phyloP scores from a whole-genome alignment of 345 rosid genomes.

The Lepidium africanum region DNA sequence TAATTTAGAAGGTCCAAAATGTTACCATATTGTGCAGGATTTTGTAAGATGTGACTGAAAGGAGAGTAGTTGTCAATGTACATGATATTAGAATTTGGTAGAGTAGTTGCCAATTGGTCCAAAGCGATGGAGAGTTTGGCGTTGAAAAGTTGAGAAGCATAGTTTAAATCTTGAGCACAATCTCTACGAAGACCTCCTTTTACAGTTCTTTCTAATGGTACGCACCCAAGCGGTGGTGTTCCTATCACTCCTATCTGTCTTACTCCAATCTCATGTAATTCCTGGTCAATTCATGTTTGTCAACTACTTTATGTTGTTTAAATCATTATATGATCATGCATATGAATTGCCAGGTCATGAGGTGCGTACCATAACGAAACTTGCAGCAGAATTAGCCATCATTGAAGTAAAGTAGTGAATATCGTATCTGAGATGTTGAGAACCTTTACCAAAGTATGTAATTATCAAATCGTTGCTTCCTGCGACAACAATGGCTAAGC shows the following conservation, averaged over 20 bases:
- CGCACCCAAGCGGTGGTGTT: conserved; percentile 57
- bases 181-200: conserved; percentile 37
- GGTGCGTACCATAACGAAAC: background rate
- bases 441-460: conserved; percentile 14
- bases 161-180: conserved; percentile 35
- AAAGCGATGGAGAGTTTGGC: conserved; percentile 34
- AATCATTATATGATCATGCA: too few relatives aligned
- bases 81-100: conserved; percentile 32
- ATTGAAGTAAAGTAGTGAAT: background rate
- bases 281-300: too few relatives aligned
- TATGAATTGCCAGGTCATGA: too few relatives aligned
- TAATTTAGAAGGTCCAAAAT: background rate
- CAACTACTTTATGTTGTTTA: too few relatives aligned
- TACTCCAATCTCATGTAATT: too few relatives aligned
- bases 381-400: conserved; percentile 6
- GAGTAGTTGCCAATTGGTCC: conserved; percentile 21
- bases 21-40: conserved; percentile 48
- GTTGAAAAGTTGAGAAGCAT: conserved; percentile 47
- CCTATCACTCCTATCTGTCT: conserved; percentile 47
- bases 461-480: conserved; percentile 38
- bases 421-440: background rate
- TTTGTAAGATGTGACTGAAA: conserved; percentile 34
- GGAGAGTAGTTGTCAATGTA: conserved; percentile 39
- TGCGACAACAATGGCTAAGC: conserved; percentile 20
- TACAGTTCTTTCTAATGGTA: conserved; percentile 54